Evolutionary conservation across 1,139 yeast genomes (phyloP).

Genomic region (Geotrichum aggregatum): DNA sequence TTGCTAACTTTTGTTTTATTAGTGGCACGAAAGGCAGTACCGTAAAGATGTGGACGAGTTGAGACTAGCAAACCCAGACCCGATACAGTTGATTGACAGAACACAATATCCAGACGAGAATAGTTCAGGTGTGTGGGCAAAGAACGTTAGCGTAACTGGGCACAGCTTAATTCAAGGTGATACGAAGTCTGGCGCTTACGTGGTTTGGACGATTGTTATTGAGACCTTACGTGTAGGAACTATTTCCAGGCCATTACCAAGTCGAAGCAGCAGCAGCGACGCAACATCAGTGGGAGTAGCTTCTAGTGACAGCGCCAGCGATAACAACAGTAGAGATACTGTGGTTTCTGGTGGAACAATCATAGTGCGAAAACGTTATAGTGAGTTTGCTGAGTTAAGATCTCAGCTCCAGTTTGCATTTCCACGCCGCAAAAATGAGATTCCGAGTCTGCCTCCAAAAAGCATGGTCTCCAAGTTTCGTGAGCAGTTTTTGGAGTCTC

Average conservation of each 20-base stretch:
- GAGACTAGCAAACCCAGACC: conserved; percentile 10
- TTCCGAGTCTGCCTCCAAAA: conserved; percentile 68
- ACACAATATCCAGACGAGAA: conserved; percentile 12
- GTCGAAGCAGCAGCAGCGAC: no score
- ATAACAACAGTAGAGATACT: conserved; percentile 8
- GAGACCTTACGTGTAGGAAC: conserved; percentile 30
- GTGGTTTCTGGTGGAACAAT: conserved; percentile 44
- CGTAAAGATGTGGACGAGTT: conserved; percentile 8
- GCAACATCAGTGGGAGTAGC: no score
- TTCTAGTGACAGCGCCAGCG: not conserved
- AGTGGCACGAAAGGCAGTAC: conserved; percentile 3
- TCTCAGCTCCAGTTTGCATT: conserved; percentile 41
- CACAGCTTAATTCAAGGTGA: conserved; percentile 42
- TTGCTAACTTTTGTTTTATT: not conserved
- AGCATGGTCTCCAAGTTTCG: conserved; percentile 51
- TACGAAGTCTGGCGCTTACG: conserved; percentile 39
- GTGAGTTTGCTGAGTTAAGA: conserved; percentile 57
- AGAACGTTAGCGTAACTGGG: conserved; percentile 40
- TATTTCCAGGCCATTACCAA: not conserved
- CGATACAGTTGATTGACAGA: conserved; percentile 18
- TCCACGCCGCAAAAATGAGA: conserved; percentile 42
- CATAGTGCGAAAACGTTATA: conserved; percentile 55
- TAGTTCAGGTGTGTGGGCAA: conserved; percentile 39
- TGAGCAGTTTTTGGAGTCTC: conserved; percentile 53
- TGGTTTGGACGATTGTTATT: conserved; percentile 42